Base-by-base conservation (phyloP, 192 early-diverging fungal species). In the Spizellomyces punctatus region DNA sequence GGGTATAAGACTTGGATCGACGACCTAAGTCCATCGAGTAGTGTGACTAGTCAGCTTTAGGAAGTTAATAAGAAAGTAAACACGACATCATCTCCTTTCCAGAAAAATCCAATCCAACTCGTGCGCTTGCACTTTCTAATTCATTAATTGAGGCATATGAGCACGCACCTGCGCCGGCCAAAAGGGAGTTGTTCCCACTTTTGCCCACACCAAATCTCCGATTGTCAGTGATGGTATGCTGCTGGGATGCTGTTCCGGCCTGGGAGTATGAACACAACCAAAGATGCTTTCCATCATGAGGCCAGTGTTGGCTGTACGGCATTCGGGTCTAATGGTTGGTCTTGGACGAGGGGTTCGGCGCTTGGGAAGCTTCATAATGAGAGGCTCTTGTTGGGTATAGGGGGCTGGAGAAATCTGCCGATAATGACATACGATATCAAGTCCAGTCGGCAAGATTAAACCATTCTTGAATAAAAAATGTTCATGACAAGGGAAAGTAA, bases 121-220 rank as follows among this genome's bases (percentile, higher is more conserved):
- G 27, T 36, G 3, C 27, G 0, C 27, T 36, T 36, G 27, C 27
- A 61, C 59, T 61, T n/a, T 61, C 59, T 36, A 61, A 17, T 12
- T n/a, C 14, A 12, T 12, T 22, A 12, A 61, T 19, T 17, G 12
- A 14, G 16, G 50, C 50, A 54, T 4, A 12, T 61, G 10, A 12
- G 27, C 16, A 61, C 36, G 17, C 27, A 61, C 59, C 59, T 61
- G 59, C 59, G 59, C 59, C 59, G 59, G 59, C 59, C 59, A 61
- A 22, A 61, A 54, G 12, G 50, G 50, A 1, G 17, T 19, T 54
- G 50, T n/a, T n/a, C 50, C 50, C 17, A 54, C 50, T 54, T 54
- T 54, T 19, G 50, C 50, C 50, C 50, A 54, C 17, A 54, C 50
- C 50, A 54, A 54, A 4, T 54, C 50, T n/a, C 50, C 50, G 17